A percentile compares a stretch with the other conserved stretches of the same genome.
These are phyloP conservation scores for Datura wrightii DNA, from an alignment of 257 asterid genomes.

Conservation along the genomic window DNA sequence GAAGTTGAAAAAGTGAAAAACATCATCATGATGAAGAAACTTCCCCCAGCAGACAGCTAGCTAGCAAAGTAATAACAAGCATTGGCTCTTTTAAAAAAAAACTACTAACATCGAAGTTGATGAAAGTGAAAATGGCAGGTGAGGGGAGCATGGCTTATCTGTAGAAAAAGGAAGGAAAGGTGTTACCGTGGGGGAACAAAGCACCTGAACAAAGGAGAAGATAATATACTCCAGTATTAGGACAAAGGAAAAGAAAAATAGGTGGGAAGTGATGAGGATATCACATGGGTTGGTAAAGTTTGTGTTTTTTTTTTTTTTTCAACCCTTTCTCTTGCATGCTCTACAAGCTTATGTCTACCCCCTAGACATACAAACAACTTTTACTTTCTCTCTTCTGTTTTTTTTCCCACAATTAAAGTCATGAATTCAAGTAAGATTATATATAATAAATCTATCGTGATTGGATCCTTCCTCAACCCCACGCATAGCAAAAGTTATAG, in stretches of 20 bases:
- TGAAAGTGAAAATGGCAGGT: slow-evolving; percentile 26
- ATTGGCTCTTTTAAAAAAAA: too few relatives aligned
- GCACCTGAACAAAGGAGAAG: slow-evolving; percentile 28
- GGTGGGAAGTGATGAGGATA: slow-evolving; percentile 28
- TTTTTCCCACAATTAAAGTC: not conserved
- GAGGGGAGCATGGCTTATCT: slow-evolving; percentile 16
- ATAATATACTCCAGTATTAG: not conserved
- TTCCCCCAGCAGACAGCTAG: too few relatives aligned
- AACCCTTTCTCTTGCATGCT: not conserved
- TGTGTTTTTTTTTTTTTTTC: not conserved
- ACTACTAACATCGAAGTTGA: not conserved
- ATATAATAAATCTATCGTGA: too few relatives aligned
- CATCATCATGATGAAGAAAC: too few relatives aligned
- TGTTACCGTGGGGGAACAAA: slow-evolving; percentile 20
- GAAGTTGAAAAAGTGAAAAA: not conserved
- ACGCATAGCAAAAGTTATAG: too few relatives aligned
- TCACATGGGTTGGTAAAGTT: slow-evolving; percentile 27
- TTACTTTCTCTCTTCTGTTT: not conserved
- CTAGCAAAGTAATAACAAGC: too few relatives aligned
- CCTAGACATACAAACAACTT: not conserved
- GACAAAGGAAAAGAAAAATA: not conserved
- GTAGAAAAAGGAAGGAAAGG: not conserved
- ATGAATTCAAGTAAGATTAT: not conserved
- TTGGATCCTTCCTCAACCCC: too few relatives aligned
- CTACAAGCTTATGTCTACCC: too few relatives aligned